Evolutionary conservation across 106 monocot species (phyloP), one percentile per base, ranked within the genome.

Genomic region (Gastrodia elata): DNA sequence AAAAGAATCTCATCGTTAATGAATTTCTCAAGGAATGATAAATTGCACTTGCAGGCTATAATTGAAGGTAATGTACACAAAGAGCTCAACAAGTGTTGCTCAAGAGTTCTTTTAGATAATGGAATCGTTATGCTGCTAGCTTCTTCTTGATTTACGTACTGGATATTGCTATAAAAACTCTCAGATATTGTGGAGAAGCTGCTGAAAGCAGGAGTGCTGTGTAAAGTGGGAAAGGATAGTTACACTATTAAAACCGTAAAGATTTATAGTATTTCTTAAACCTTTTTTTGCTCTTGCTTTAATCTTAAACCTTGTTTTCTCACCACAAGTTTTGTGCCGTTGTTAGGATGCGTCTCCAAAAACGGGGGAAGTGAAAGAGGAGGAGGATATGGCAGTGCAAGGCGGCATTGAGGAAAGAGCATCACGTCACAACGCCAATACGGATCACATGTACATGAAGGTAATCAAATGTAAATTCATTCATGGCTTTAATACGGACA

Each of bases 1-100:
- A n/a, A n/a, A n/a, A n/a, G n/a, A n/a, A n/a, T n/a, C n/a, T n/a
- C n/a, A n/a, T n/a, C n/a, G n/a, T n/a, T n/a, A n/a, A n/a, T n/a
- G n/a, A n/a, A n/a, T n/a, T n/a, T n/a, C n/a, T n/a, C n/a, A n/a
- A n/a, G n/a, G n/a, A n/a, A n/a, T n/a, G n/a, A n/a, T n/a, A n/a
- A n/a, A n/a, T n/a, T n/a, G n/a, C n/a, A n/a, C n/a, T n/a, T n/a
- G 82, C 98, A 98, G 98, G 87, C 80, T 69, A 22, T 93, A 68
- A 73, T 82, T 73, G 98, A 98, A 93, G 98, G 98, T 93, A 88
- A 33, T 78, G n/a, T n/a, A 46, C 39, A 69, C 28, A 20, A 72
- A 55, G 49, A 77, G 33, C 14, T 20, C 49, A 38, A 34, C 40
- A 49, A 10, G 33, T 39, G 20, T 13, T 38, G 28, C 16, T 30